A percentile compares a stretch with the other conserved stretches of the same genome.
phyloP scores from a whole-genome alignment of 1,139 yeast genomes.

The Petasospora fabianii region DNA sequence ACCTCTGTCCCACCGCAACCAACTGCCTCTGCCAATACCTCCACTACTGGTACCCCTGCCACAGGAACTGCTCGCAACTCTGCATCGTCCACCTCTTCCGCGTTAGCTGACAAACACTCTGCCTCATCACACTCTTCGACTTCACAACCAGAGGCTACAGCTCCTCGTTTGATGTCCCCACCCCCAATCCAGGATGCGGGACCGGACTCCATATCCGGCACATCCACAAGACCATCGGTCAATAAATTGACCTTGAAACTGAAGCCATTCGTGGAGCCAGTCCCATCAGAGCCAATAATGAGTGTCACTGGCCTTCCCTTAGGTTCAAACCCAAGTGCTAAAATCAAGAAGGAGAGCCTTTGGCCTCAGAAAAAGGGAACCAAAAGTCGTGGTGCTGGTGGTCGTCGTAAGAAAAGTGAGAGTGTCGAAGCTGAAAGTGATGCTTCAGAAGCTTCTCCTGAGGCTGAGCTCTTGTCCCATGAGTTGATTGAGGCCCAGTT shows the following conservation, averaged over 20 bases:
- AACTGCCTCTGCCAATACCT: too few species aligned
- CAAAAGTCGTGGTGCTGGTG: conserved; percentile 2
- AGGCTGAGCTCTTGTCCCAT: conserved; percentile 10
- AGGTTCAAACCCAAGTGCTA: conserved; percentile 56
- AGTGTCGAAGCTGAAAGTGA: conserved; percentile 6
- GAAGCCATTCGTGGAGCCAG: conserved; percentile 46
- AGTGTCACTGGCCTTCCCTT: conserved; percentile 63
- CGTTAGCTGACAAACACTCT: too few species aligned
- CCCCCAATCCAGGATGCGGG: too few species aligned
- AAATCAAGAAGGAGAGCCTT: conserved; percentile 47
- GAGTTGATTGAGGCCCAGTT: conserved; percentile 6
- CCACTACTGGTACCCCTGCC: too few species aligned
- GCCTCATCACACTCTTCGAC: too few species aligned
- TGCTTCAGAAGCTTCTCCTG: conserved; percentile 5
- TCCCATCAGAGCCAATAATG: conserved; percentile 41
- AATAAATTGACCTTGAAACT: neutral
- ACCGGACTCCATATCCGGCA: neutral
- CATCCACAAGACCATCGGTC: neutral
- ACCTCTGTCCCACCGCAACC: too few species aligned
- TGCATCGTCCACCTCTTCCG: too few species aligned
- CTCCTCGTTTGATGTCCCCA: too few species aligned
- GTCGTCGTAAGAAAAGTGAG: conserved; percentile 3
- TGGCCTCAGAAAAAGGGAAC: conserved; percentile 36
- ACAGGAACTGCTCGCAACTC: too few species aligned
- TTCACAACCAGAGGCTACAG: too few species aligned